Base-by-base conservation (phyloP, 2,329 filamentous ascomycete genomes). In the Raffaelea arxii region DNA sequence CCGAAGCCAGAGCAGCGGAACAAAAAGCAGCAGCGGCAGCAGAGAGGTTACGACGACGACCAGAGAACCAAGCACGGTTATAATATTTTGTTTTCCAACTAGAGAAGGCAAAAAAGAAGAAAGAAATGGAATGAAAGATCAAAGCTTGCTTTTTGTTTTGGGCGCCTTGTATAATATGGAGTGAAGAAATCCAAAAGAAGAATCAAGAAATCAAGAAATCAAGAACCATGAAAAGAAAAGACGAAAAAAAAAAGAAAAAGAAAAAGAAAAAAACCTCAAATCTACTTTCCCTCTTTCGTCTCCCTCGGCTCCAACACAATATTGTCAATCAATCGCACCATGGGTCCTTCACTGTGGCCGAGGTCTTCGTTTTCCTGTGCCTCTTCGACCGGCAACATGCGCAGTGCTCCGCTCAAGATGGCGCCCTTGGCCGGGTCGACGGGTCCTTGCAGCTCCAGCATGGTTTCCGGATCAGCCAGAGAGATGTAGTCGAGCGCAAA, bases 401-500 rank as follows among this genome's bases (percentile, higher is more conserved):
- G 92, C 48, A 98, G 71, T 0, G 92, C 92, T 4, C 87, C 89
- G 60, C 91, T 97, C 48, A 98, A 65, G 30, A 98, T 84, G 0
- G 84, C 90, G 2, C 91, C 91, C 52, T 70, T 78, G 0, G 67
- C 65, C 0, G 74, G 71, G 57, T 95, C 85, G 2, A 97, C 75
- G 9, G 46, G 32, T 12, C 67, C 61, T 1, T 84, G 74, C 2
- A 95, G 58, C 65, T 97, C 91, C 50, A 86, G 76, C 68, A 98
- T 78, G 0, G 82, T 84, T 9, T 87, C 80, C 1, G 88, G 86
- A 57, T 97, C 88, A 1, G 91, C 85, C 23, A 98, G 72, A 16
- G 89, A 94, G 47, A 98, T 78, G 62, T 98, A 98, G 62, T 97
- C 91, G 9, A 96, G 74, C 60, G 94, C 85, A 51, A 89, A 92